Conservation (phyloP, 1,284 basidiomycete genomes). For the Peniophora sp. region DNA sequence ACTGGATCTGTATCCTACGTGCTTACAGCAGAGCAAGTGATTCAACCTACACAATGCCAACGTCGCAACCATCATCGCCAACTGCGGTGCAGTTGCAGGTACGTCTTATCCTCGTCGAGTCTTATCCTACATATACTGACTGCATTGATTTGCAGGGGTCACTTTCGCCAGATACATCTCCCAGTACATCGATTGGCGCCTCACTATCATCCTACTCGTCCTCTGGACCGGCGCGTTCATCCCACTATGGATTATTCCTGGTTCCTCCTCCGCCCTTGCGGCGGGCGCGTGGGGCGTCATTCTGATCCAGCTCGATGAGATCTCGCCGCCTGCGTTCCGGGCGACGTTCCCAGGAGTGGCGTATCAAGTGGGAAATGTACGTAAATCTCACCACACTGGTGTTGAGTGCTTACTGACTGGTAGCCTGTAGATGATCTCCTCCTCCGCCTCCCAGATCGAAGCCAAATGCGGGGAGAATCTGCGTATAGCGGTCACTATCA, state of each 20-base stretch:
- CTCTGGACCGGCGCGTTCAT: constrained; percentile 60
- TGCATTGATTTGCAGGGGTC: constrained; percentile 39
- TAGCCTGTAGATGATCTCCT: constrained; percentile 67
- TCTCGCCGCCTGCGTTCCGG: constrained; percentile 88
- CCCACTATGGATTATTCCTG: constrained; percentile 81
- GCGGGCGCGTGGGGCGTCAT: constrained; percentile 81
- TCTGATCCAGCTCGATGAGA: constrained; percentile 82
- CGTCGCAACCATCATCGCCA: constrained; percentile 87
- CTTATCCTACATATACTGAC: no score
- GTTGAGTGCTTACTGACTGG: constrained; percentile 24
- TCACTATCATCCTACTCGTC: constrained; percentile 72
- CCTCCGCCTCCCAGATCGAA: constrained; percentile 88
- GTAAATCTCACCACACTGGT: constrained; percentile 10
- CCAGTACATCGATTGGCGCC: constrained; percentile 83
- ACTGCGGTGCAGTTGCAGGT: constrained; percentile 50
- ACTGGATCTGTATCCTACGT: constrained; percentile 74
- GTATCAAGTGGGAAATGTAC: constrained; percentile 77
- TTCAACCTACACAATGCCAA: constrained; percentile 58
- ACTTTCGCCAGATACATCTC: constrained; percentile 69
- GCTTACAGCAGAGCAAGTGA: constrained; percentile 56
- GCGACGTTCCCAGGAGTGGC: constrained; percentile 90
- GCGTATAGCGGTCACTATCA: constrained; percentile 38
- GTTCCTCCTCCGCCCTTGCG: constrained; percentile 53
- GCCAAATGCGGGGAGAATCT: constrained; percentile 62
- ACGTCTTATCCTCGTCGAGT: no score